Conservation (phyloP, 2,329 filamentous ascomycete species). For the Aureobasidium sp. region DNA sequence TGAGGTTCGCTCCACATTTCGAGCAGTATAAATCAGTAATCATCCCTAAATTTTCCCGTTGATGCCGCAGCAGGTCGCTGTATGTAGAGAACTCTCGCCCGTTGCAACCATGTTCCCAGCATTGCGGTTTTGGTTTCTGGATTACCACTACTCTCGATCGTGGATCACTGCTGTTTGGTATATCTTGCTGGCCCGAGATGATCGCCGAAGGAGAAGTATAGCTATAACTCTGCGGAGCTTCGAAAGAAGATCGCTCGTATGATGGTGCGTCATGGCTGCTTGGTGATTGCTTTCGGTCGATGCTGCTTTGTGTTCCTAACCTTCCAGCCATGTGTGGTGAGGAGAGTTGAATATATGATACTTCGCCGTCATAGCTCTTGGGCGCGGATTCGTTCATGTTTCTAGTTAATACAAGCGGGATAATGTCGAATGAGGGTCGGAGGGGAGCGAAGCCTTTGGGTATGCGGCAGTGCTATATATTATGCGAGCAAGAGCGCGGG, state of each 20-base stretch:
- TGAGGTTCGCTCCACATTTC: conserved; percentile 88
- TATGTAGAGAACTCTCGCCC: conserved; percentile 94
- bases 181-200: conserved; percentile 1
- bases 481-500: background rate
- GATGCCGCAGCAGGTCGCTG: conserved; percentile 86
- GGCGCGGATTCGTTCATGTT: too few relatives aligned
- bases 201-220: conserved; percentile 12
- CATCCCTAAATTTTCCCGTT: conserved; percentile 88
- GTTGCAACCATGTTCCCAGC: conserved; percentile 96
- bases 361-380: too few relatives aligned
- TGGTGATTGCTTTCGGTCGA: conserved; percentile 6
- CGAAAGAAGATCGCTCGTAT: conserved; percentile 1
- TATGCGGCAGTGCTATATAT: background rate
- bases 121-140: conserved; percentile 73
- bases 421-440: too few relatives aligned
- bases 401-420: too few relatives aligned
- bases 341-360: too few relatives aligned
- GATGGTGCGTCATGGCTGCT: conserved; percentile 7
- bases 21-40: conserved; percentile 84
- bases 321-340: background rate
- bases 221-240: conserved; percentile 10
- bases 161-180: conserved; percentile 19
- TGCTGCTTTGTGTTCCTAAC: conserved; percentile 1
- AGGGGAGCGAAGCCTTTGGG: too few relatives aligned
- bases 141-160: conserved; percentile 30